phyloP scores from a whole-genome alignment of 768 basidiomycete genomes.

The Tulasnella sp. region DNA sequence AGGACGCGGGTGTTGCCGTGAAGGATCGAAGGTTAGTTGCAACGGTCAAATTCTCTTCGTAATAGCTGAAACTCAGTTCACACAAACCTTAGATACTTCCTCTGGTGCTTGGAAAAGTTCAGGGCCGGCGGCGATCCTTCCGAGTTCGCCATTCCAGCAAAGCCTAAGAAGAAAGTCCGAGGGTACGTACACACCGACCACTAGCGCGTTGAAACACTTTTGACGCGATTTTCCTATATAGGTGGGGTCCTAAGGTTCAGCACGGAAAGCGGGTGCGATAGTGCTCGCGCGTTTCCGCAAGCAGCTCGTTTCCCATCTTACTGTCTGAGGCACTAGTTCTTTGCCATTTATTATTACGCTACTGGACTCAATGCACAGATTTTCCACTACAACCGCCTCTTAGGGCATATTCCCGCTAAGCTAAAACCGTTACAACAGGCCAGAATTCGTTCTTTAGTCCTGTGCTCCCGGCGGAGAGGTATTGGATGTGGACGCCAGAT shows the following conservation, averaged over 20 bases:
- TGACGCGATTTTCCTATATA: constrained; percentile 27
- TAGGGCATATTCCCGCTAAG: too few species aligned
- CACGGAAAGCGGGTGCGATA: constrained; percentile 57
- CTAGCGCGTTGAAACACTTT: constrained; percentile 10
- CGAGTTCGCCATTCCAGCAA: constrained; percentile 56
- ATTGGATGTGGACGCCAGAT: too few species aligned
- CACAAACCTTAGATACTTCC: constrained; percentile 52
- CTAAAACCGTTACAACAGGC: too few species aligned
- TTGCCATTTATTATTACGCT: background rate
- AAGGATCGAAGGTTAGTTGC: constrained; percentile 58
- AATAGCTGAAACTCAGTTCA: background rate
- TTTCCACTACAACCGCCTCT: background rate
- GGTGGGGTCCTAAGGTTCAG: constrained; percentile 69
- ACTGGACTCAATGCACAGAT: background rate
- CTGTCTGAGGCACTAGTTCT: background rate
- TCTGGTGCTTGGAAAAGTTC: constrained; percentile 82
- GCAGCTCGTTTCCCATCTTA: background rate
- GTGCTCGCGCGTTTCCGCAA: background rate
- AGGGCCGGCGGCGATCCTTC: constrained; percentile 47
- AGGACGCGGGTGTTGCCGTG: constrained; percentile 55
- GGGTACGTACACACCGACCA: constrained; percentile 45
- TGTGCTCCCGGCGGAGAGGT: too few species aligned
- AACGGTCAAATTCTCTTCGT: background rate
- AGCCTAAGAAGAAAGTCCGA: constrained; percentile 68
- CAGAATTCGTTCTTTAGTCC: too few species aligned